These are phyloP conservation scores for Achaetomiella virescens DNA, from an alignment of 495 filamentous ascomycete species.

Conservation along the genomic window DNA sequence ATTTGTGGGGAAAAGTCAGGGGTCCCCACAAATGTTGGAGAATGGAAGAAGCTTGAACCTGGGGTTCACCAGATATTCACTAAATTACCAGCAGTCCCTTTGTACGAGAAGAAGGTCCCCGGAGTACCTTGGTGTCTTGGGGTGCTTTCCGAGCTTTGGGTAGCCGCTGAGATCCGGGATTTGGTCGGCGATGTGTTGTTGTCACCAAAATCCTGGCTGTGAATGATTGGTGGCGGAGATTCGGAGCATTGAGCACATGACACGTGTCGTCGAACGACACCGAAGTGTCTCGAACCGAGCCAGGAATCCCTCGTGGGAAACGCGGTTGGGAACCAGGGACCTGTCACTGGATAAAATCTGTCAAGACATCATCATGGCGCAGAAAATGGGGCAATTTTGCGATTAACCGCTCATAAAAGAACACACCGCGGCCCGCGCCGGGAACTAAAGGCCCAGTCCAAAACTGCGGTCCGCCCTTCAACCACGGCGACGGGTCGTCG, in stretches of 20 bases:
- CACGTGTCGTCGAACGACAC: background rate
- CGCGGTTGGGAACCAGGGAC: background rate
- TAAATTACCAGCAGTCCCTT: background rate
- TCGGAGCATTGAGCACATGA: background rate
- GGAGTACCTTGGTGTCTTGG: background rate
- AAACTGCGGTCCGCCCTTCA: slow-evolving; percentile 20
- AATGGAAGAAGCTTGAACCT: background rate
- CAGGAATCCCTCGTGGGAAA: background rate
- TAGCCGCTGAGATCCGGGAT: background rate
- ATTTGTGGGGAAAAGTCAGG: background rate
- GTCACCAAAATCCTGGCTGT: background rate
- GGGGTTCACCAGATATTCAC: background rate
- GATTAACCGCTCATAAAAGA: slow-evolving; percentile 10
- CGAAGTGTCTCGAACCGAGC: slow-evolving; percentile 5
- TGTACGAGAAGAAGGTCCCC: too few species aligned
- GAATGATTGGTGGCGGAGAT: background rate
- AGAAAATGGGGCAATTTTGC: slow-evolving; percentile 5
- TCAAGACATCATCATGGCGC: background rate
- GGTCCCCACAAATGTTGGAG: background rate
- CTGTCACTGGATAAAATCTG: background rate
- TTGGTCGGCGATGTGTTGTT: background rate
- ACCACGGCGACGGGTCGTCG: slow-evolving; percentile 49
- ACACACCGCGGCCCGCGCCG: slow-evolving; percentile 4
- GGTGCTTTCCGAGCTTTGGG: background rate
- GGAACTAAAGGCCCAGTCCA: slow-evolving; percentile 5